Percentiles rank a stretch among this genome's conserved stretches.
Conservation (phyloP, 2,329 filamentous ascomycete genomes). For the Purpureocillium lavendulum region DNA sequence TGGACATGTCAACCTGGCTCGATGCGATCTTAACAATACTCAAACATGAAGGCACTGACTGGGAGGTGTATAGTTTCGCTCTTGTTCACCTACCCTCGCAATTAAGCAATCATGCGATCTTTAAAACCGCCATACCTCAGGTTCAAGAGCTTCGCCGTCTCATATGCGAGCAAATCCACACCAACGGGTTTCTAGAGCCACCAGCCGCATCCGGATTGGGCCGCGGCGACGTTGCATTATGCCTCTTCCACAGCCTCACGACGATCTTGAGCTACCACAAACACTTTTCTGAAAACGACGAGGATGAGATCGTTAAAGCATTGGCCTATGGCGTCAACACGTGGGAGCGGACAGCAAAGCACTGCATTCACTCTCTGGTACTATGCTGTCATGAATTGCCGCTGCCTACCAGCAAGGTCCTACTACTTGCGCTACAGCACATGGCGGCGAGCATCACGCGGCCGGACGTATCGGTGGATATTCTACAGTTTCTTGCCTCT, state of each 20-base stretch:
- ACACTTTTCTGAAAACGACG: constrained; percentile 73
- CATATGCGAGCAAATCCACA: constrained; percentile 75
- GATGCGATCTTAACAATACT: constrained; percentile 68
- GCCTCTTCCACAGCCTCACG: constrained; percentile 77
- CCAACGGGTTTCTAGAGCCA: constrained; percentile 71
- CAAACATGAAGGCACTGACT: constrained; percentile 66
- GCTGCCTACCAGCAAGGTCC: constrained; percentile 72
- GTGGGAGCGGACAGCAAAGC: constrained; percentile 81
- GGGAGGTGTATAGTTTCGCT: constrained; percentile 89
- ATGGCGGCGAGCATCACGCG: constrained; percentile 97
- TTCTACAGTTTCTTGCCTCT: constrained; percentile 88
- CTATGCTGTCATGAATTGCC: constrained; percentile 95
- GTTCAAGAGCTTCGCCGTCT: constrained; percentile 68
- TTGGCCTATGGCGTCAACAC: constrained; percentile 80
- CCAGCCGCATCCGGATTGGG: constrained; percentile 71
- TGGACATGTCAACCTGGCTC: constrained; percentile 64
- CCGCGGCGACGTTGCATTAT: constrained; percentile 81
- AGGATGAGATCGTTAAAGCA: constrained; percentile 80
- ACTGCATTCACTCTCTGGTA: constrained; percentile 88
- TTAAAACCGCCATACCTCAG: constrained; percentile 63
- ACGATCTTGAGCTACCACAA: constrained; percentile 87
- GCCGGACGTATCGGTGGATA: constrained; percentile 83
- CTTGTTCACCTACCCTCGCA: constrained; percentile 81
- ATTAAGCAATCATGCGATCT: constrained; percentile 82
- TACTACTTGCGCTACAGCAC: constrained; percentile 80